Conservation (phyloP, 139 green algal genomes). For the Micromonas pusilla region DNA sequence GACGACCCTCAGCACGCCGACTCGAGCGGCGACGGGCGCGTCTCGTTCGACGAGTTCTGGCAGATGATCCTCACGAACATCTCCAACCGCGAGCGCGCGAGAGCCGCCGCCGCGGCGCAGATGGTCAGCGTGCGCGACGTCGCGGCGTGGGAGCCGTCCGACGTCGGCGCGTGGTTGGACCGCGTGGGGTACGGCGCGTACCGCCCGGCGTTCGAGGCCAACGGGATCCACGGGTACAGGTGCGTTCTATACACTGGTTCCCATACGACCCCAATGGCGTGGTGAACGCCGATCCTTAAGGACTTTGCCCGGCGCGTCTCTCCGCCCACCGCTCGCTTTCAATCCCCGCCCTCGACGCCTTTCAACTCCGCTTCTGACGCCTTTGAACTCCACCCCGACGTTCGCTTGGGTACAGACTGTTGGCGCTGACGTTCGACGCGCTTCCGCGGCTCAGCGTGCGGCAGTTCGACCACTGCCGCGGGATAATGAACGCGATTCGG, state of each 20-base stretch:
- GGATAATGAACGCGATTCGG: background rate
- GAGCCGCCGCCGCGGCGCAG: background rate
- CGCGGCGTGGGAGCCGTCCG: background rate
- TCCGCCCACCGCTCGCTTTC: no score
- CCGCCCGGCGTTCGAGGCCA: background rate
- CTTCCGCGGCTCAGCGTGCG: background rate
- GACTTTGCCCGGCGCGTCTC: no score
- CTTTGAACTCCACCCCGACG: no score
- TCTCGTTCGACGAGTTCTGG: conserved; percentile 17
- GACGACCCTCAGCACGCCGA: no score
- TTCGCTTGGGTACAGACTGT: no score
- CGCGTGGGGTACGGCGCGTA: background rate
- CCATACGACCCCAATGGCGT: no score
- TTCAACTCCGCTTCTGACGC: no score
- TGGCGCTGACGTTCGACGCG: background rate
- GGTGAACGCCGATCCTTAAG: no score
- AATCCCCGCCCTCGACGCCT: no score
- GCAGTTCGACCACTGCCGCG: background rate
- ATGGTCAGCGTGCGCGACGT: background rate
- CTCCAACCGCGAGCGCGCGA: background rate
- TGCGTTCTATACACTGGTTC: no score
- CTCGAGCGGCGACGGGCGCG: background rate
- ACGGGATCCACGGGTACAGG: background rate
- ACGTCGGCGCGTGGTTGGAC: background rate
- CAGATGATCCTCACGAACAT: background rate